Evolutionary conservation across 306 rosid genomes (phyloP).

Genomic region (Boehmeria nivea): DNA sequence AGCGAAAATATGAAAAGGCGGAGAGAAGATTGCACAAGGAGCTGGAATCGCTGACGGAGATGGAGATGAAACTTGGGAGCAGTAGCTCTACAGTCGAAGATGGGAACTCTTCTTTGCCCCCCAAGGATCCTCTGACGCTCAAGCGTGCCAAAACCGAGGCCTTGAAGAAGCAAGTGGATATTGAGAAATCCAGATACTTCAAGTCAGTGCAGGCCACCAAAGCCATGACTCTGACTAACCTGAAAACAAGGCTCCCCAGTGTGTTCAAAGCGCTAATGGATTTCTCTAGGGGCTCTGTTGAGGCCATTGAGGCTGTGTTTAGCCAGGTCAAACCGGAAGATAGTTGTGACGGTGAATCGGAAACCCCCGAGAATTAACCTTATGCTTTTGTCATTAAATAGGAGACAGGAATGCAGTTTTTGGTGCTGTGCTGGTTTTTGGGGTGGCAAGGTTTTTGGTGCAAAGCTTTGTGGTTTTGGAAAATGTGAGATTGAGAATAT

Average conservation of each 20-base stretch:
- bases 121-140: constrained; percentile 49
- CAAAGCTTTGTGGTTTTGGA: too few species aligned
- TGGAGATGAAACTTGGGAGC: constrained; percentile 37
- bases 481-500: not conserved
- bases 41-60: constrained; percentile 34
- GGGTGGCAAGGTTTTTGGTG: too few species aligned
- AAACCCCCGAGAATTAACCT: not conserved
- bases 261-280: constrained; percentile 54
- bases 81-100: constrained; percentile 25
- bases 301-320: constrained; percentile 46
- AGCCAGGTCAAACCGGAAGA: constrained; percentile 29
- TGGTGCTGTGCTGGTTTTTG: too few species aligned
- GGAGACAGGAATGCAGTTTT: too few species aligned
- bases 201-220: constrained; percentile 44
- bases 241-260: constrained; percentile 59
- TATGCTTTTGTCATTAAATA: too few species aligned
- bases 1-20: constrained; percentile 48
- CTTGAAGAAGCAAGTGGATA: constrained; percentile 54
- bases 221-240: constrained; percentile 47
- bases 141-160: constrained; percentile 60
- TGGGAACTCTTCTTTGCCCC: constrained; percentile 32
- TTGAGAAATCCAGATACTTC: constrained; percentile 43
- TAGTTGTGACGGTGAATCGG: constrained; percentile 23
- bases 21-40: constrained; percentile 57
- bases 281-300: constrained; percentile 52